A percentile compares a stretch with the other conserved stretches of the same genome.
Conservation (phyloP, 176 grass and related monocot species). For the Aegilops sharonensis region DNA sequence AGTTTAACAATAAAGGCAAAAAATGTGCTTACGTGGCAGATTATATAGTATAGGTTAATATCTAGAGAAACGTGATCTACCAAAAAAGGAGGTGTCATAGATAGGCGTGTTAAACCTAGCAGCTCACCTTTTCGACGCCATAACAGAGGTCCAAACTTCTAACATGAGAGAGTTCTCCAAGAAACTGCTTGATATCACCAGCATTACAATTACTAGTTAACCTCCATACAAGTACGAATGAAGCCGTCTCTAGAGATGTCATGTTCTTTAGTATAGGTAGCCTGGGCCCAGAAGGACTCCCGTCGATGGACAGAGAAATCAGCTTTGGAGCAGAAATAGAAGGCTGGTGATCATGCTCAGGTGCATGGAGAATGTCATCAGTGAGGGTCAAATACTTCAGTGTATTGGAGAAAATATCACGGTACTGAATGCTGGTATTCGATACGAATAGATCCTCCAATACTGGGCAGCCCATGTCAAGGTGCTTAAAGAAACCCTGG, state of each 20-base stretch:
- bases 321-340: constrained; percentile 16
- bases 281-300: fast-evolving
- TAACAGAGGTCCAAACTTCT: neutral
- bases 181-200: neutral
- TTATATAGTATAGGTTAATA: neutral
- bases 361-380: fast-evolving
- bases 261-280: neutral
- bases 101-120: neutral
- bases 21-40: neutral
- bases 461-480: neutral
- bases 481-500: neutral
- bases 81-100: neutral
- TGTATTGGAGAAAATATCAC: neutral
- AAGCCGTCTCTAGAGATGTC: constrained; percentile 12
- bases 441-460: neutral
- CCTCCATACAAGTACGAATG: neutral
- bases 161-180: constrained; percentile 2
- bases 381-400: neutral
- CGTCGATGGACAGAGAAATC: neutral
- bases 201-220: neutral
- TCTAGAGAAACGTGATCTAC: neutral
- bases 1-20: neutral
- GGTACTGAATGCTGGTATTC: neutral
- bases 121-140: neutral
- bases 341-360: fast-evolving